Base-by-base conservation (phyloP, 306 rosid species). In the Urtica urens region DNA sequence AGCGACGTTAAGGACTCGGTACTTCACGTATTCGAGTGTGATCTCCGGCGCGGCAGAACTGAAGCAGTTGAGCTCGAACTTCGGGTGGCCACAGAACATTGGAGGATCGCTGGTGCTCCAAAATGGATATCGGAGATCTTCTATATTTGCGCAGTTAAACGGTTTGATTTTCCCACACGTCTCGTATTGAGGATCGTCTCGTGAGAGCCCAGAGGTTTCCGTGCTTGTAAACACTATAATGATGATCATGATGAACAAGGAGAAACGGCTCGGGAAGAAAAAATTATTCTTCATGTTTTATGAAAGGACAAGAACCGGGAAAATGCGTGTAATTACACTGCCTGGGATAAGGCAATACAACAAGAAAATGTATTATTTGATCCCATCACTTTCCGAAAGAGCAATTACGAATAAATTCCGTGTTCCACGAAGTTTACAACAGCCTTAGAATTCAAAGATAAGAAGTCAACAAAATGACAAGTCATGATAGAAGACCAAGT, bases 131-230 rank as follows among this genome's bases (percentile, higher is more conserved):
- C 40, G 15, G 1, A 59, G 22, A 14, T 15, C 6, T 21, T 0
- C 2, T 25, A 24, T 10, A 28, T 40, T 48, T 23, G 30, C 69
- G 22, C 74, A 69, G 3, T 12, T 15, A 25, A 58, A 58, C 18
- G n/a, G n/a, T n/a, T 2, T 7, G 23, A 23, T 10, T 11, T 16
- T 16, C 19, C 7, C 20, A 25, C 59, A 54, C 16, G 12, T 16
- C 10, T 0, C 0, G 26, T 38, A 54, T 26, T 22, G 30, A 27
- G 12, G 29, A 14, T 54, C 10, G 1, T 39, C 38, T 49, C 30
- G 39, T 13, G 59, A 47, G 18, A 2, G 26, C 11, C n/a, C 16
- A 16, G 24, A 22, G 30, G n/a, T n/a, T n/a, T 5, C 18, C 15
- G 22, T 12, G 1, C 4, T 21, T 22, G 17, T n/a, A 25, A 19